phyloP scores from a whole-genome alignment of 202 grass and related monocot species.

The Schoenoplectus tabernaemontani region DNA sequence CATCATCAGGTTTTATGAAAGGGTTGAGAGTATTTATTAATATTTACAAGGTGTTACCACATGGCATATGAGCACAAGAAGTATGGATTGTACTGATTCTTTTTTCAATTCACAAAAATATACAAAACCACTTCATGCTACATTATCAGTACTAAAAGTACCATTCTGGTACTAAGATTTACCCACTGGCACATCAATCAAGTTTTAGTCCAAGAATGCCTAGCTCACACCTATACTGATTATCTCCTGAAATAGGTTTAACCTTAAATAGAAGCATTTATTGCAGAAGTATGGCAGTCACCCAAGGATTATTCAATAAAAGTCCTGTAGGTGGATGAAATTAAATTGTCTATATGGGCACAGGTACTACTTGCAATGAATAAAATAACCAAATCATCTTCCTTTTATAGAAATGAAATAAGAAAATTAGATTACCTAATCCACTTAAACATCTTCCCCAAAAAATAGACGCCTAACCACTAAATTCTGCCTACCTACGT shows the following conservation, averaged over 20 bases:
- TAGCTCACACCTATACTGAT: neutral
- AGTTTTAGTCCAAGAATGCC: neutral
- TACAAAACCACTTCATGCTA: neutral
- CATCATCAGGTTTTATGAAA: neutral
- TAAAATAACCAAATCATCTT: neutral
- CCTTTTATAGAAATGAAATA: neutral
- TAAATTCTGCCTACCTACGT: neutral
- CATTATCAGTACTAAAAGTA: neutral
- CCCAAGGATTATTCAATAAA: slow-evolving; percentile 1
- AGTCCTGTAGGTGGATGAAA: slow-evolving; percentile 4
- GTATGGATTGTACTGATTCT: neutral
- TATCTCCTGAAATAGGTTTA: neutral
- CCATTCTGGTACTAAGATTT: neutral
- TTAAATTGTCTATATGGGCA: slow-evolving; percentile 14
- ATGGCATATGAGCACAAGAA: neutral
- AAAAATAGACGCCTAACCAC: neutral
- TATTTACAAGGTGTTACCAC: neutral
- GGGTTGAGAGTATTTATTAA: neutral
- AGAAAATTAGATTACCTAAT: slow-evolving; percentile 3
- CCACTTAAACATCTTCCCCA: neutral
- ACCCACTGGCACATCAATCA: neutral
- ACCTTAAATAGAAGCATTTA: slow-evolving; percentile 1
- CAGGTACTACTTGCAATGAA: neutral
- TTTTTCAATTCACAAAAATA: neutral
- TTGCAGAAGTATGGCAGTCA: neutral